These are phyloP conservation scores for Aureobasidium sp. DNA, from an alignment of 2,329 filamentous ascomycete species.

Conservation along the genomic window DNA sequence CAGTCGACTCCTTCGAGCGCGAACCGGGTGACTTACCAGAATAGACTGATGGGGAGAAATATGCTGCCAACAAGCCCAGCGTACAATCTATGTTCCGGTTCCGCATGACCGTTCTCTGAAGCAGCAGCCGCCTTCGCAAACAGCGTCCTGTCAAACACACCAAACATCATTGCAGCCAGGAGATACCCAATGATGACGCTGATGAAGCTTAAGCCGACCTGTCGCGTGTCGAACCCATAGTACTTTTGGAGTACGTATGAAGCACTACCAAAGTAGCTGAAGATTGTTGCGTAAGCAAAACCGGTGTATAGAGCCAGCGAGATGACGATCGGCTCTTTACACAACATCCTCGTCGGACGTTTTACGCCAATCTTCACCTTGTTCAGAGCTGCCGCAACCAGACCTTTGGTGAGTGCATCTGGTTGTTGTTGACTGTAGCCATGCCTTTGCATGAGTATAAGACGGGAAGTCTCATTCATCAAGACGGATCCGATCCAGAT, in stretches of 20 bases:
- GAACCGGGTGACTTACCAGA: too few species aligned
- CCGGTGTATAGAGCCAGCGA: conserved; percentile 27
- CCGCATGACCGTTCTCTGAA: background rate
- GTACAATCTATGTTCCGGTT: conserved; percentile 8
- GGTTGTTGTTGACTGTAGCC: conserved; percentile 29
- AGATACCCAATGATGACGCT: conserved; percentile 22
- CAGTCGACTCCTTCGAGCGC: too few species aligned
- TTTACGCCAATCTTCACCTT: background rate
- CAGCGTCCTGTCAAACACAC: conserved; percentile 29
- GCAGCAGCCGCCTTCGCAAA: background rate
- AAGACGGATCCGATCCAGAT: conserved; percentile 34
- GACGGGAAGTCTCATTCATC: conserved; percentile 51
- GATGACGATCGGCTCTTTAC: conserved; percentile 32
- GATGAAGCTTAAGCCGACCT: conserved; percentile 23
- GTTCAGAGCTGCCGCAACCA: conserved; percentile 18
- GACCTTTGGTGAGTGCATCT: conserved; percentile 20
- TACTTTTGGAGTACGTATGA: conserved; percentile 24
- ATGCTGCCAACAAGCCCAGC: conserved; percentile 6
- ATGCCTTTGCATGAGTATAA: conserved; percentile 37
- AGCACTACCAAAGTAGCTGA: conserved; percentile 29
- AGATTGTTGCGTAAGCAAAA: conserved; percentile 29
- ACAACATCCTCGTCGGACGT: conserved; percentile 30
- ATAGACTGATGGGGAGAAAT: conserved; percentile 25
- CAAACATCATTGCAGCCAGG: conserved; percentile 25
- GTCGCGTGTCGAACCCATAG: conserved; percentile 21